Evolutionary conservation across 805 yeast species (phyloP).

Genomic region (Candida ovalis): DNA sequence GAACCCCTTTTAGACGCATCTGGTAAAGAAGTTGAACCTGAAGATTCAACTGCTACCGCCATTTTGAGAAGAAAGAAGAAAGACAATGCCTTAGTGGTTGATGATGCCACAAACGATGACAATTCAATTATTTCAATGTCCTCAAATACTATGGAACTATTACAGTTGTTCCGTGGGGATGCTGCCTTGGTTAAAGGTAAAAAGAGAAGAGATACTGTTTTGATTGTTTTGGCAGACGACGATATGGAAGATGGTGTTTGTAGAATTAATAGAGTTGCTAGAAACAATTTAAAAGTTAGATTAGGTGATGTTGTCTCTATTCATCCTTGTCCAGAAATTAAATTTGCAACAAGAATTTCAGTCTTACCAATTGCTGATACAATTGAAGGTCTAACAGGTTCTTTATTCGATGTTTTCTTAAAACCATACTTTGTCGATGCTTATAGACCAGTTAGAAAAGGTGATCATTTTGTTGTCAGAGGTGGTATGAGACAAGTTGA

Average conservation of each 20-base stretch:
- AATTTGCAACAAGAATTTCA: conserved; percentile 91
- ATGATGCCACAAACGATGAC: conserved; percentile 96
- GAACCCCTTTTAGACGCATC: conserved; percentile 36
- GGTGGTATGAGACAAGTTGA: conserved; percentile 99
- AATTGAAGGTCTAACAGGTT: conserved; percentile 96
- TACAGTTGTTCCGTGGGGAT: conserved; percentile 96
- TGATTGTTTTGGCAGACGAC: conserved; percentile 93
- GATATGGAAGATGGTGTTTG: conserved; percentile 95
- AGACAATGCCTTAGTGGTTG: conserved; percentile 89
- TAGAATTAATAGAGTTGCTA: conserved; percentile 89
- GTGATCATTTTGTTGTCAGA: conserved; percentile 92
- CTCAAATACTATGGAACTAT: conserved; percentile 89
- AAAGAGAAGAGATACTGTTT: conserved; percentile 95
- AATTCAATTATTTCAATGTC: conserved; percentile 95
- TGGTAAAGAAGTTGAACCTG: conserved; percentile 31
- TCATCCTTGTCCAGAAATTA: conserved; percentile 97
- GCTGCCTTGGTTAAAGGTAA: conserved; percentile 97
- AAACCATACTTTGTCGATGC: conserved; percentile 99
- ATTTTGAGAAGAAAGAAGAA: conserved; percentile 96
- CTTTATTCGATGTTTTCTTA: conserved; percentile 90
- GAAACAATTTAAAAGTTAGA: conserved; percentile 91
- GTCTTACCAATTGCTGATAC: conserved; percentile 97
- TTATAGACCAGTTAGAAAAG: conserved; percentile 96
- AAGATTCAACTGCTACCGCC: conserved; percentile 82
- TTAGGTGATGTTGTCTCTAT: conserved; percentile 88